A percentile compares a stretch with the other conserved stretches of the same genome.
phyloP scores from a whole-genome alignment of 2,329 filamentous ascomycete genomes.

The Torrubiella hemipterigena region DNA sequence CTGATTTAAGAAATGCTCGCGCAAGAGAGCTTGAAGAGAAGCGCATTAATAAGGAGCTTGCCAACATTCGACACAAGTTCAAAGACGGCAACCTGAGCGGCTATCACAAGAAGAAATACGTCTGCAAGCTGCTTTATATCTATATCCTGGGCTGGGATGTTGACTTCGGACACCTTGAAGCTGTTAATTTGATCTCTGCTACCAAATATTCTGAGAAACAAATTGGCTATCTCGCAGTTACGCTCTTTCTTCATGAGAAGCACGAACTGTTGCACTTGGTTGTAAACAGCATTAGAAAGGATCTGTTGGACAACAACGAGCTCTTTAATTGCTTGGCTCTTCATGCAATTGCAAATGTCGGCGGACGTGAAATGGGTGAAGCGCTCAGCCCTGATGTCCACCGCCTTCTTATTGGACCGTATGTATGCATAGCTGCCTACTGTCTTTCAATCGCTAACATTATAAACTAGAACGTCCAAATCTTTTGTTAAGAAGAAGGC shows the following conservation, averaged over 20 bases:
- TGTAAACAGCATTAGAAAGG: conserved; percentile 94
- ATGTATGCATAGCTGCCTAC: conserved; percentile 23
- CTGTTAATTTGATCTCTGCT: conserved; percentile 92
- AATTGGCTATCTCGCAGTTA: conserved; percentile 96
- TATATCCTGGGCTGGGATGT: conserved; percentile 99
- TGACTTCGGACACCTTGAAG: conserved; percentile 96
- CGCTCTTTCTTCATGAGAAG: conserved; percentile 90
- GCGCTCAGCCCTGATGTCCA: conserved; percentile 87
- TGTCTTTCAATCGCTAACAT: conserved; percentile 3
- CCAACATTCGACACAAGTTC: conserved; percentile 97
- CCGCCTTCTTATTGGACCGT: conserved; percentile 87
- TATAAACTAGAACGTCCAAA: conserved; percentile 52
- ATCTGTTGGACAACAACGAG: conserved; percentile 88
- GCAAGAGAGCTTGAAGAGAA: conserved; percentile 96
- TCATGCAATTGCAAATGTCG: conserved; percentile 96
- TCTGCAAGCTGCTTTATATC: conserved; percentile 98
- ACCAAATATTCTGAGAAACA: conserved; percentile 99
- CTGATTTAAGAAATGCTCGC: conserved; percentile 86
- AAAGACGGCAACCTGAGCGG: conserved; percentile 89
- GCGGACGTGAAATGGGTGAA: conserved; percentile 93
- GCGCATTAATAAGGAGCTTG: conserved; percentile 97
- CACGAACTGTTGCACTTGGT: conserved; percentile 93
- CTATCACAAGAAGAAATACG: conserved; percentile 99
- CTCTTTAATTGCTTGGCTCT: conserved; percentile 93
- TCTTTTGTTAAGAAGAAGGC: conserved; percentile 99